phyloP scores from a whole-genome alignment of 495 filamentous ascomycete genomes.

The Penicillium coprophilum region DNA sequence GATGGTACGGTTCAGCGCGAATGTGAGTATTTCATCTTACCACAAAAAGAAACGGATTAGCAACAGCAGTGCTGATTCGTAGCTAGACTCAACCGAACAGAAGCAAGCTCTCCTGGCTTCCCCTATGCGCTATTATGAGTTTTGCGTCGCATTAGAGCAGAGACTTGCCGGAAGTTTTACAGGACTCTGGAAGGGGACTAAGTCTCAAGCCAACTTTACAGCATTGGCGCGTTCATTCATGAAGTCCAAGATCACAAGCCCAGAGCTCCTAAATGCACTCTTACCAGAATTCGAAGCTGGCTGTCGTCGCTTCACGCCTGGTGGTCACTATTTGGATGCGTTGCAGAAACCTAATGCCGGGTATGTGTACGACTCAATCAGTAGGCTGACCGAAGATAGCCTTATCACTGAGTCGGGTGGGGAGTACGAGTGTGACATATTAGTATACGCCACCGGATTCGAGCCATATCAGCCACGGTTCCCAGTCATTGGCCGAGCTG shows the following conservation, averaged over 20 bases:
- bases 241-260: slow-evolving; percentile 10
- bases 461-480: slow-evolving; percentile 15
- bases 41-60: not conserved
- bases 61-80: not conserved
- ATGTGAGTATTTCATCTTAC: not conserved
- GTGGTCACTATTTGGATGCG: slow-evolving; percentile 18
- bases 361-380: slow-evolving; percentile 14
- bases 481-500: slow-evolving; percentile 16
- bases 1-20: slow-evolving; percentile 9
- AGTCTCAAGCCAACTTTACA: slow-evolving; percentile 6
- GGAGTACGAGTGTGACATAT: slow-evolving; percentile 12
- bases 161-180: slow-evolving; percentile 1
- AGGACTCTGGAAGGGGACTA: slow-evolving; percentile 12
- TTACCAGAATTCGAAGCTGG: slow-evolving; percentile 17
- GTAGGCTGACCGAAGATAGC: slow-evolving; percentile 8
- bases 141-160: slow-evolving; percentile 2
- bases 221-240: slow-evolving; percentile 5
- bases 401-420: slow-evolving; percentile 10
- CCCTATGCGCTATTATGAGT: slow-evolving; percentile 1
- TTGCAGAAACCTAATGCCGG: slow-evolving; percentile 16
- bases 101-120: not conserved
- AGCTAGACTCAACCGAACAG: slow-evolving; percentile 3
- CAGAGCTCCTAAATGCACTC: slow-evolving; percentile 6
- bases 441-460: slow-evolving; percentile 21
- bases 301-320: slow-evolving; percentile 21